phyloP scores from a whole-genome alignment of 2,329 filamentous ascomycete genomes.

The Orbilia blumenaviensis region DNA sequence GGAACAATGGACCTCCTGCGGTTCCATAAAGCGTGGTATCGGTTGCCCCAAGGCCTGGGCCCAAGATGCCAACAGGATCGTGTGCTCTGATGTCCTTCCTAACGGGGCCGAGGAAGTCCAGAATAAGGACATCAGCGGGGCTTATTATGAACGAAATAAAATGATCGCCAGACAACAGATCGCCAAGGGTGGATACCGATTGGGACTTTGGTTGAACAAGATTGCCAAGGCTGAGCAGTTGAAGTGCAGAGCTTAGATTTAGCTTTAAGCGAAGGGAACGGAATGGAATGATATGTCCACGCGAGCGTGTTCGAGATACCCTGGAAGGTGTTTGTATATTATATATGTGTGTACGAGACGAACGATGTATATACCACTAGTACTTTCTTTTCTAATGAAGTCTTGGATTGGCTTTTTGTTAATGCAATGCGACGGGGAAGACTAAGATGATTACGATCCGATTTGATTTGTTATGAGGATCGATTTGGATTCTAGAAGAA shows the following conservation, averaged over 20 bases:
- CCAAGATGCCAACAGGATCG: conserved; percentile 69
- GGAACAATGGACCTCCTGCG: conserved; percentile 67
- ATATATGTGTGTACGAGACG: background rate
- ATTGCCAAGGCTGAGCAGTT: conserved; percentile 61
- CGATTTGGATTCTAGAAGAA: background rate
- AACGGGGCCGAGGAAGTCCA: conserved; percentile 69
- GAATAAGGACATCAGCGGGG: conserved; percentile 70
- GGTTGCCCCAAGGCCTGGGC: conserved; percentile 72
- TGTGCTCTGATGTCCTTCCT: conserved; percentile 69
- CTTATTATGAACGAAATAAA: conserved; percentile 71
- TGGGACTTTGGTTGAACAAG: conserved; percentile 73
- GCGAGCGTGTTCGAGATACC: conserved; percentile 16
- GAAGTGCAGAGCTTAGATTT: conserved; percentile 18
- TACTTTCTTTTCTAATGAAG: too few species aligned
- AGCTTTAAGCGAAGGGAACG: too few species aligned
- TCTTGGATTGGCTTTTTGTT: too few species aligned
- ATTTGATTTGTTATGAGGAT: background rate
- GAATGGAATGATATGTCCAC: background rate
- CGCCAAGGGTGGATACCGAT: conserved; percentile 71
- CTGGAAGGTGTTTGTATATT: background rate
- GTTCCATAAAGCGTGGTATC: conserved; percentile 67
- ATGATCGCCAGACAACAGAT: conserved; percentile 73
- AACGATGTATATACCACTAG: conserved; percentile 8
- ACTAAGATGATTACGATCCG: background rate
- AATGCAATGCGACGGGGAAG: background rate